A percentile compares a stretch with the other conserved stretches of the same genome.
Evolutionary conservation across 176 grass and related monocot species (phyloP).

Genomic region (Rhynchospora breviuscula): DNA sequence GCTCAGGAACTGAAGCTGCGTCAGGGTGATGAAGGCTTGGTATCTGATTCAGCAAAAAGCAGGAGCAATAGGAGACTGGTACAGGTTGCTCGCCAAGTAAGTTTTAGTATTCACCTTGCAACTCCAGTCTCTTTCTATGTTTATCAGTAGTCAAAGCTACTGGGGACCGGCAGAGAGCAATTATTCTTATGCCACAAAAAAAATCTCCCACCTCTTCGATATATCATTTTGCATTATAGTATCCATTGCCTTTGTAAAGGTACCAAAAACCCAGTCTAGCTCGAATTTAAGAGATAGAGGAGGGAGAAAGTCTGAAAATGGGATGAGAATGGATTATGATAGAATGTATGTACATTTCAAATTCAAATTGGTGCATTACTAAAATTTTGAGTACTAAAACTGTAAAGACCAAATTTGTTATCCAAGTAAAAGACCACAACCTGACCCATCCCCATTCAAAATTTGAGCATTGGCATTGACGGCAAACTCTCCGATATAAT

Average conservation of each 20-base stretch:
- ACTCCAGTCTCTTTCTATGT: neutral
- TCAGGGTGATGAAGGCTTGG: conserved; percentile 27
- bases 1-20: conserved; percentile 25
- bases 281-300: too few species aligned
- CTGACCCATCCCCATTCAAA: neutral
- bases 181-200: neutral
- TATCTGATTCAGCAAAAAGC: conserved; percentile 44
- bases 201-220: neutral
- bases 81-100: conserved; percentile 79
- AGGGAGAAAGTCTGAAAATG: too few species aligned
- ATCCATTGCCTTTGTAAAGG: neutral
- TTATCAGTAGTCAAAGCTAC: neutral
- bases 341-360: too few species aligned
- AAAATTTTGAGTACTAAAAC: neutral
- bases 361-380: too few species aligned
- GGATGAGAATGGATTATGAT: too few species aligned
- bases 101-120: neutral
- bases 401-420: neutral
- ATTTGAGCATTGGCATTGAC: neutral
- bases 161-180: neutral
- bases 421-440: neutral
- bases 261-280: too few species aligned
- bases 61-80: conserved; percentile 57
- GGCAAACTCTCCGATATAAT: neutral
- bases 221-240: neutral